A percentile compares a stretch with the other conserved stretches of the same genome.
These are phyloP conservation scores for Prunella vulgaris DNA, from an alignment of 257 asterid genomes.

Conservation along the genomic window DNA sequence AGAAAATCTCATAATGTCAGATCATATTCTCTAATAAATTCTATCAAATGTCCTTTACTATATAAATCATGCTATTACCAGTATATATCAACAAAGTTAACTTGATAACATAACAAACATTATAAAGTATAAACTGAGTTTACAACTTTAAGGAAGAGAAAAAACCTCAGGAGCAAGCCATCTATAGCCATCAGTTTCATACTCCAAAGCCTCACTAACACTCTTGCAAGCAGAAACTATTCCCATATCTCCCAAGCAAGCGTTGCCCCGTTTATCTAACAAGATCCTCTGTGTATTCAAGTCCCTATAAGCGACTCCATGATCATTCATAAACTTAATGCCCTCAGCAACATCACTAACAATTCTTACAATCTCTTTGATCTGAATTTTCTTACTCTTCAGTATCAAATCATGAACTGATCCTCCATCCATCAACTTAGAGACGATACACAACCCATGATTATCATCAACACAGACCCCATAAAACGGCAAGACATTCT, in stretches of 20 bases:
- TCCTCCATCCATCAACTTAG: constrained; percentile 92
- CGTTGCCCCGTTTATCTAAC: constrained; percentile 78
- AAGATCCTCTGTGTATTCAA: constrained; percentile 84
- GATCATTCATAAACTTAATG: constrained; percentile 87
- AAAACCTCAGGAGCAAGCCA: constrained; percentile 99
- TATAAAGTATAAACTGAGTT: not conserved
- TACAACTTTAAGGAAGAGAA: constrained; percentile 7
- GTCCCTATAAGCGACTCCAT: constrained; percentile 78
- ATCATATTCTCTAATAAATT: not conserved
- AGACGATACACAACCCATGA: constrained; percentile 82
- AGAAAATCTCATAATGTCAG: not conserved
- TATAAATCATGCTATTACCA: constrained; percentile 5
- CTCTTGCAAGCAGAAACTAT: constrained; percentile 83
- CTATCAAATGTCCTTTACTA: not conserved
- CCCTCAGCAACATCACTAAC: constrained; percentile 80
- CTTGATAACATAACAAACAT: not conserved
- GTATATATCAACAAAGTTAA: constrained; percentile 11
- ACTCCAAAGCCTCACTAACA: constrained; percentile 85
- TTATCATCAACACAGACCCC: constrained; percentile 79
- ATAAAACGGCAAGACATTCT: constrained; percentile 62
- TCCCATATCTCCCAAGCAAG: constrained; percentile 97
- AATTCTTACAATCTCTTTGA: constrained; percentile 63
- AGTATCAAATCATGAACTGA: constrained; percentile 66
- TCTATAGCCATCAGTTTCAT: constrained; percentile 95
- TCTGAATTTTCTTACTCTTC: constrained; percentile 78